Base-by-base conservation (phyloP, 768 basidiomycete species). In the Agaricus blazei region DNA sequence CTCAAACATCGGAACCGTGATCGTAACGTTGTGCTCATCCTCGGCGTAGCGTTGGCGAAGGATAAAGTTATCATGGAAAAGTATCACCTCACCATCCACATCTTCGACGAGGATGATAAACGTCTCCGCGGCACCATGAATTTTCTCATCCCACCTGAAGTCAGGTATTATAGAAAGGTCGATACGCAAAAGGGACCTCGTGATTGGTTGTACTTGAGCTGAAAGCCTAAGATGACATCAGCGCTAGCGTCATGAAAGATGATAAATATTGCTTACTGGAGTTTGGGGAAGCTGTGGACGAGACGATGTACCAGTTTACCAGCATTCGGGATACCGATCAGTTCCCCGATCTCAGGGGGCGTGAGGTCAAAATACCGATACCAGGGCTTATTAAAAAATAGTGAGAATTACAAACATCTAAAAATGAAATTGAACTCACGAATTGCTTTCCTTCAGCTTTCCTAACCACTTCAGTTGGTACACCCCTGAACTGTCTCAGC, bases 381-480 rank as follows among this genome's bases (percentile, higher is more conserved):
- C 48, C 48, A 49, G 7, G 48, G 48, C 48, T 49, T 23, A 36
- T 46, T 5, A 23, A 11, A 24, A 49, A 34, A 49, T 49, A 5
- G 34, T 23, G 3, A 9, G n/a, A 4, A 49, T 4, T 19, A 6
- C 15, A 1, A 23, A 27, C 6, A 14, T 3, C 5, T 9, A 49
- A 8, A 48, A 14, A 28, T n/a, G 9, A n/a, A 26, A 28, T 12
- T 14, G 34, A 15, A 78, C 85, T 65, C 64, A 91, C 89, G 77
- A 98, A 98, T 79, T 98, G 96, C 68, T 98, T 98, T 14, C 91
- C 88, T 69, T 98, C 96, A 0, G 95, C 94, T 65, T 95, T 93
- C 27, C 90, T 75, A 47, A 95, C 75, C 34, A 96, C 85, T 46
- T 96, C 92, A 19, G 78, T 68, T 0, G 93, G 95, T 0, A 96